Evolutionary conservation across 2,329 filamentous ascomycete genomes (phyloP), one percentile per base, ranked within the genome.

Genomic region (Aspergillus calidoustus): DNA sequence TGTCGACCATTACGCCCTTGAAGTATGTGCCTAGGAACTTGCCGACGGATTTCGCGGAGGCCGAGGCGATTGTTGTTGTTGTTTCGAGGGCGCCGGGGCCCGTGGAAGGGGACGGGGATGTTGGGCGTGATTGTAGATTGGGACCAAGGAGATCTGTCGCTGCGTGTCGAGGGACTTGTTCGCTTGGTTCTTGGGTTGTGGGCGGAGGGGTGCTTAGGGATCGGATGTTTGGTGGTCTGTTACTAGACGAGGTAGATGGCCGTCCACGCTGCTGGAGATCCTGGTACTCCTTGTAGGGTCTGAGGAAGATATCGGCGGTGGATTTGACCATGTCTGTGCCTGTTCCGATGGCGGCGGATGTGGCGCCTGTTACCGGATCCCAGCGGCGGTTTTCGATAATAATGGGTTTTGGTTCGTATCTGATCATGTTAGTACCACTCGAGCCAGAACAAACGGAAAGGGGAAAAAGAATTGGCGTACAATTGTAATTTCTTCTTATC

Each of bases 1-100:
- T 63, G 51, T 79, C 76, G 1, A 80, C 72, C 3, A 75, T 51
- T 0, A 69, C 50, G 7, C 76, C 77, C 57, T 77, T 78, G 57
- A 67, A 68, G 41, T 71, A 68, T 9, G 63, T 63, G 3, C 66
- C 68, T 3, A 68, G 48, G 28, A 75, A 64, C 13, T 71, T 71
- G 7, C 68, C 70, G 1, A 76, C 44, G 5, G 69, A 61, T 9
- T 69, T 70, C 1, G 65, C 64, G 0, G 66, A 67, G n/a, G 65
- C 65, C 1, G 56, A 66, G 1, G 63, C 57, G 23, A 66, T 60
- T 13, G 44, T 60, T 0, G 61, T 61, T 3, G 60, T 59, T 7
- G 66, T 53, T 41, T 41, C 44, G 7, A 62, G 11, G 6, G 17
- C 9, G 15, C 13, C 41, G n/a, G 41, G 43, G n/a, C 17, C 28